Conservation (phyloP, 768 basidiomycete species). For the Hypholoma fasciculare region DNA sequence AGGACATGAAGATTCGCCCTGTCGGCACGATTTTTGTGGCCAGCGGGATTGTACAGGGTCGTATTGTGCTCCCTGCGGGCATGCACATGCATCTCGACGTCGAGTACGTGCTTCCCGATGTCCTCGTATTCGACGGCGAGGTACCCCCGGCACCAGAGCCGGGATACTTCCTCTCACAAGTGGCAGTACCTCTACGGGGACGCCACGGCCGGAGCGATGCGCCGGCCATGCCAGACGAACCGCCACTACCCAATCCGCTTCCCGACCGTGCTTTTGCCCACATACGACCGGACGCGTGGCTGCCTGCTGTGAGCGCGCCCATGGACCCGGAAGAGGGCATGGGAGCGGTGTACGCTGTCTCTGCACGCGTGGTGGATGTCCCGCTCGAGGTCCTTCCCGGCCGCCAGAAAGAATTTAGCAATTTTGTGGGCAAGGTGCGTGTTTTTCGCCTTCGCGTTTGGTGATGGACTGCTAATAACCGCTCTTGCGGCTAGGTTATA, state of each 20-base stretch:
- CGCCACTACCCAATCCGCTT: slow-evolving; percentile 61
- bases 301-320: slow-evolving; percentile 43
- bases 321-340: slow-evolving; percentile 44
- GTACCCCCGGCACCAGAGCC: slow-evolving; percentile 30
- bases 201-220: neutral
- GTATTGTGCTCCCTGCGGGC: slow-evolving; percentile 67
- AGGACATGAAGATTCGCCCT: slow-evolving; percentile 61
- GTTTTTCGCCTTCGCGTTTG: neutral
- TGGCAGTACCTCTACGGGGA: neutral
- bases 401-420: slow-evolving; percentile 71
- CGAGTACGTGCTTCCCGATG: slow-evolving; percentile 68
- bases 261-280: slow-evolving; percentile 76
- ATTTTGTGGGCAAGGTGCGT: slow-evolving; percentile 74
- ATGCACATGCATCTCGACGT: slow-evolving; percentile 68
- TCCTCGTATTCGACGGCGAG: slow-evolving; percentile 76
- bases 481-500: slow-evolving; percentile 50
- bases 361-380: slow-evolving; percentile 69
- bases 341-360: slow-evolving; percentile 57
- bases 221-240: slow-evolving; percentile 36
- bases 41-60: slow-evolving; percentile 67
- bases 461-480: neutral
- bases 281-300: slow-evolving; percentile 72
- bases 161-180: neutral
- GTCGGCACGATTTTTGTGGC: slow-evolving; percentile 52
- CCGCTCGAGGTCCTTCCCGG: slow-evolving; percentile 80